phyloP scores from a whole-genome alignment of 768 basidiomycete species.

The Gloeopeniophorella convolvens region DNA sequence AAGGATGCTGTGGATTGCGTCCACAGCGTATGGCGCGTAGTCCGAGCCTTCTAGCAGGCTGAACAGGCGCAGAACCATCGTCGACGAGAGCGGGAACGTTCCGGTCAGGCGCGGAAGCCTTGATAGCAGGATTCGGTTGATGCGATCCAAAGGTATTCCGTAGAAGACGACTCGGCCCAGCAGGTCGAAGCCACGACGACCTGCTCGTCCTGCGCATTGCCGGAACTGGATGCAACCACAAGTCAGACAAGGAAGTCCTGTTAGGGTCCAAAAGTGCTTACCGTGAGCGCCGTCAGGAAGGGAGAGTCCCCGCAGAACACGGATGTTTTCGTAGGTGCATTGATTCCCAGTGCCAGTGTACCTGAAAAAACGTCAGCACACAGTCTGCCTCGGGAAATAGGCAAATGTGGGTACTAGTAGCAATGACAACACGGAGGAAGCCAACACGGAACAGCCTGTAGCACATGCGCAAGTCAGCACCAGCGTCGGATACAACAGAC shows the following conservation, averaged over 20 bases:
- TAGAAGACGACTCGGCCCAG: slow-evolving; percentile 70
- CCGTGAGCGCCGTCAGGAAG: slow-evolving; percentile 54
- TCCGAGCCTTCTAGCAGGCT: slow-evolving; percentile 59
- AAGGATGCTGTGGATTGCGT: slow-evolving; percentile 47
- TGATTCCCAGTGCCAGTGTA: slow-evolving; percentile 69
- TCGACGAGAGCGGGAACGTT: slow-evolving; percentile 61
- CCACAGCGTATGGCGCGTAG: slow-evolving; percentile 40
- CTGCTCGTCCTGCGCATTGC: slow-evolving; percentile 69
- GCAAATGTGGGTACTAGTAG: slow-evolving; percentile 60
- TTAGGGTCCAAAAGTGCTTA: slow-evolving; percentile 25
- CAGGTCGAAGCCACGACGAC: slow-evolving; percentile 63
- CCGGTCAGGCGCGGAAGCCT: slow-evolving; percentile 55
- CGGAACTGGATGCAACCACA: slow-evolving; percentile 50
- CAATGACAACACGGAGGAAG: slow-evolving; percentile 57
- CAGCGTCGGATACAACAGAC: background rate
- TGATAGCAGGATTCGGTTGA: slow-evolving; percentile 58
- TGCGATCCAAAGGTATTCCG: slow-evolving; percentile 55
- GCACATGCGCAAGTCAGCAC: background rate
- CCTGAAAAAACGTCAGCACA: slow-evolving; percentile 30
- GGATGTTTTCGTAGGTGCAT: slow-evolving; percentile 62
- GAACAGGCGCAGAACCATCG: slow-evolving; percentile 56
- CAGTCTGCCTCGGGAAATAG: no score
- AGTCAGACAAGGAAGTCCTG: slow-evolving; percentile 2
- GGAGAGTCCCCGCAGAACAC: slow-evolving; percentile 61
- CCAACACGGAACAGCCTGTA: slow-evolving; percentile 58